These are phyloP conservation scores for Leccinellum albellum DNA, from an alignment of 768 basidiomycete genomes.

Conservation along the genomic window DNA sequence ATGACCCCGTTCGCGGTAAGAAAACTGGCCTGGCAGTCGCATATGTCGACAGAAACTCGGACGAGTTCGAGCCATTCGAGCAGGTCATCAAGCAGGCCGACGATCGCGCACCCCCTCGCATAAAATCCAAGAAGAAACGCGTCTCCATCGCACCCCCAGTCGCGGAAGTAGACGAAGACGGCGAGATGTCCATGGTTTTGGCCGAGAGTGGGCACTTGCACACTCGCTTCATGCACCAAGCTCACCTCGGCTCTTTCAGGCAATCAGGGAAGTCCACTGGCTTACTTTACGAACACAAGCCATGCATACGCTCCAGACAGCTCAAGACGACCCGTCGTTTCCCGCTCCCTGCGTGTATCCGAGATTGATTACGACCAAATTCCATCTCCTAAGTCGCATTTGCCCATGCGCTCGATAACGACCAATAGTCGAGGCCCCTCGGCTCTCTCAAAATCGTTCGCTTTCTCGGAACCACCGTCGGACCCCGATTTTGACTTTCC, in stretches of 20 bases:
- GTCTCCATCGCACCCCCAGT: constrained; percentile 33
- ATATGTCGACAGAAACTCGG: constrained; percentile 67
- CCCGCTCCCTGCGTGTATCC: constrained; percentile 49
- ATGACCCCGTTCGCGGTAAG: constrained; percentile 75
- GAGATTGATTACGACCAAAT: constrained; percentile 60
- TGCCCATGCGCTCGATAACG: constrained; percentile 29
- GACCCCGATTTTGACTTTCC: constrained; percentile 25
- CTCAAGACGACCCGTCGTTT: constrained; percentile 34
- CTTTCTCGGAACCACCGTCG: constrained; percentile 17
- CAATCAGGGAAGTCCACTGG: constrained; percentile 31
- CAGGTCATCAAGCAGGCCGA: constrained; percentile 69
- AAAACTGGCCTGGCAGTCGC: constrained; percentile 71
- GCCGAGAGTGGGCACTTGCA: constrained; percentile 54
- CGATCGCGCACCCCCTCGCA: constrained; percentile 56
- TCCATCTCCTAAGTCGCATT: constrained; percentile 51
- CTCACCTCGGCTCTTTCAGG: constrained; percentile 16
- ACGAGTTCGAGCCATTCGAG: constrained; percentile 81
- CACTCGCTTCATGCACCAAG: background rate
- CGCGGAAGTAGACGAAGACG: constrained; percentile 48
- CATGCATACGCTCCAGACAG: constrained; percentile 39
- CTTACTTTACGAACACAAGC: constrained; percentile 34
- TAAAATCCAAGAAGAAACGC: constrained; percentile 50
- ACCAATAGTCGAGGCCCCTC: constrained; percentile 36
- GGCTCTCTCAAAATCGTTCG: constrained; percentile 28
- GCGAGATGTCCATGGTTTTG: constrained; percentile 77